phyloP scores from a whole-genome alignment of 371 early-diverging fungal genomes.

The Syncephalastrum monosporum region DNA sequence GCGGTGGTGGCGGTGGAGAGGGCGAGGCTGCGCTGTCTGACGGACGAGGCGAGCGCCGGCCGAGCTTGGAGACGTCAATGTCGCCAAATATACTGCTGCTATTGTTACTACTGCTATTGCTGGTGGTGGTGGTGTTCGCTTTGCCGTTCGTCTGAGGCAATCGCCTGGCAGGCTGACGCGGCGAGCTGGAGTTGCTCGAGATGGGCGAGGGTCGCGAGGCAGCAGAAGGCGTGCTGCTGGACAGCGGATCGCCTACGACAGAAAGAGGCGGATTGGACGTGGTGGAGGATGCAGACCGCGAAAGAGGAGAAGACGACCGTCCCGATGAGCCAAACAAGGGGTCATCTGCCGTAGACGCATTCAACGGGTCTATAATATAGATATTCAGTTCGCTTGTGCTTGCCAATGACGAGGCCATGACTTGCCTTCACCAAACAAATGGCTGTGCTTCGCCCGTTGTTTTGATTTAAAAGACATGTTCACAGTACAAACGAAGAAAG shows the following conservation, averaged over 20 bases:
- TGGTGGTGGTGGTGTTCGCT: not conserved
- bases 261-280: no score
- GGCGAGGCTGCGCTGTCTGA: slow-evolving; percentile 12
- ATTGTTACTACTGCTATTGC: slow-evolving; percentile 13
- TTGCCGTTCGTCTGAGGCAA: no score
- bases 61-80: slow-evolving; percentile 44
- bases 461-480: slow-evolving; percentile 45
- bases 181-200: slow-evolving; percentile 12
- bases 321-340: slow-evolving; percentile 19
- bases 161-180: slow-evolving; percentile 13
- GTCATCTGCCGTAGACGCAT: slow-evolving; percentile 32
- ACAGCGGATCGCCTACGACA: no score
- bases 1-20: slow-evolving; percentile 7
- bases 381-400: no score
- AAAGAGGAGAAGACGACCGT: not conserved
- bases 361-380: slow-evolving; percentile 30
- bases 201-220: not conserved
- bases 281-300: slow-evolving; percentile 3
- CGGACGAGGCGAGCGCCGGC: slow-evolving; percentile 9
- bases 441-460: slow-evolving; percentile 45
- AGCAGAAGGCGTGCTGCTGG: no score
- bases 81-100: slow-evolving; percentile 47
- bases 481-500: no score
- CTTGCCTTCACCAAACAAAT: slow-evolving; percentile 49
- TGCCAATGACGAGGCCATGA: not conserved